phyloP scores from a whole-genome alignment of 2,329 filamentous ascomycete species.

The Epichloe gansuensis region DNA sequence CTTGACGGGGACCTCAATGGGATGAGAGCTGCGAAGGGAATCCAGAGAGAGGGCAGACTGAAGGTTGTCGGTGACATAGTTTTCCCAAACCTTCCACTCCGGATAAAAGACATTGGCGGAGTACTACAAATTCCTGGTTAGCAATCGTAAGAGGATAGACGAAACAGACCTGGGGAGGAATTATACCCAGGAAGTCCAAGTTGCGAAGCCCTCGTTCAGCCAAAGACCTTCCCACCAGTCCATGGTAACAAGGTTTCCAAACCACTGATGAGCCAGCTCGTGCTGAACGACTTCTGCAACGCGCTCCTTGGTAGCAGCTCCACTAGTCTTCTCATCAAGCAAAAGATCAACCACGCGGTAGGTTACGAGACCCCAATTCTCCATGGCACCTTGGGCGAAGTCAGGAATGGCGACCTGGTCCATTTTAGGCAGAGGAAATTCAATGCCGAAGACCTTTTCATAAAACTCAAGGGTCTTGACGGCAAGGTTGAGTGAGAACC shows the following conservation, averaged over 20 bases:
- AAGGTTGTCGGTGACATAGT: constrained; percentile 85
- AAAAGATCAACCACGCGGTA: constrained; percentile 78
- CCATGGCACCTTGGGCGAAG: constrained; percentile 92
- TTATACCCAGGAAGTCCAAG: constrained; percentile 25
- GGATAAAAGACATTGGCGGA: constrained; percentile 92
- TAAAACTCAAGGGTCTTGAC: constrained; percentile 88
- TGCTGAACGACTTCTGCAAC: constrained; percentile 95
- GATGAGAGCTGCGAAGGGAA: constrained; percentile 86
- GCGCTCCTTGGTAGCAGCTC: constrained; percentile 80
- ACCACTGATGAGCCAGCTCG: constrained; percentile 96
- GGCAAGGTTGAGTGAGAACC: constrained; percentile 81
- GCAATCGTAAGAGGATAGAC: neutral
- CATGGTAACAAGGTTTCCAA: constrained; percentile 95
- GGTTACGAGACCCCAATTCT: constrained; percentile 95
- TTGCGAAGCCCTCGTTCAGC: constrained; percentile 87
- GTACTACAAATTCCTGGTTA: constrained; percentile 32
- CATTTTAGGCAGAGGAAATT: constrained; percentile 38
- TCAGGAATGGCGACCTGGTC: constrained; percentile 85
- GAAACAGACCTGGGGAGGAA: neutral
- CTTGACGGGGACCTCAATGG: constrained; percentile 93
- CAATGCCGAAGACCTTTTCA: constrained; percentile 64
- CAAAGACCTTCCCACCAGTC: constrained; percentile 97
- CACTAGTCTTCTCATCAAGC: constrained; percentile 82
- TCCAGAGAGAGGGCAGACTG: constrained; percentile 81
- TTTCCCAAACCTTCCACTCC: constrained; percentile 97